Percentiles rank a stretch among this genome's conserved stretches.
phyloP scores from a whole-genome alignment of 345 rosid genomes.

The Eucalyptus sp. region DNA sequence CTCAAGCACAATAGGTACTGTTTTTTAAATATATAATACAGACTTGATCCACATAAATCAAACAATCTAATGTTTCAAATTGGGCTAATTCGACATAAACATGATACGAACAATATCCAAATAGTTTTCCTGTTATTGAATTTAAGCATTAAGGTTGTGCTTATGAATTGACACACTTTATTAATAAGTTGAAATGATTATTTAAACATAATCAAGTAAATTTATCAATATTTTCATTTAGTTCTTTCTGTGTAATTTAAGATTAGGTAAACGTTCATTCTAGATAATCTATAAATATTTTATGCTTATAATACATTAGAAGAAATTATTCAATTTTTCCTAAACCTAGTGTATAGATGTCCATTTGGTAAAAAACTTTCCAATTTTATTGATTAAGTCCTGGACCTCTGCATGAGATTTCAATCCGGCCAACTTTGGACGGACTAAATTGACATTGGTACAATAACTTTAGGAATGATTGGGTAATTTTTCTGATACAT shows the following conservation, averaged over 20 bases:
- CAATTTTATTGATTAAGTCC: neutral
- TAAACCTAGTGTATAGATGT: neutral
- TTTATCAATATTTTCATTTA: neutral
- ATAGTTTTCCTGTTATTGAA: neutral
- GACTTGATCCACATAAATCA: neutral
- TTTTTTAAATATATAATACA: neutral
- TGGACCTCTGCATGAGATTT: accelerated
- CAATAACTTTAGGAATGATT: neutral
- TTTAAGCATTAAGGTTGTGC: neutral
- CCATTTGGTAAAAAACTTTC: accelerated
- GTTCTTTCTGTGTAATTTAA: neutral
- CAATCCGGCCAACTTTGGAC: accelerated
- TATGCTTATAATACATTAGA: neutral
- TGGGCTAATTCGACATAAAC: neutral
- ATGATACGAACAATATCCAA: neutral
- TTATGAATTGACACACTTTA: neutral
- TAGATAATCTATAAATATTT: neutral
- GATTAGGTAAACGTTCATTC: neutral
- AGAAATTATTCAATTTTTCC: neutral
- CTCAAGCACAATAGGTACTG: neutral
- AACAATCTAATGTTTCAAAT: neutral
- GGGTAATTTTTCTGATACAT: neutral
- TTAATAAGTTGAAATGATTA: neutral
- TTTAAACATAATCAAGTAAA: neutral
- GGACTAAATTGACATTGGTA: neutral